phyloP scores from a whole-genome alignment of 2,329 filamentous ascomycete genomes.

The Chaetomiaceae sp. region DNA sequence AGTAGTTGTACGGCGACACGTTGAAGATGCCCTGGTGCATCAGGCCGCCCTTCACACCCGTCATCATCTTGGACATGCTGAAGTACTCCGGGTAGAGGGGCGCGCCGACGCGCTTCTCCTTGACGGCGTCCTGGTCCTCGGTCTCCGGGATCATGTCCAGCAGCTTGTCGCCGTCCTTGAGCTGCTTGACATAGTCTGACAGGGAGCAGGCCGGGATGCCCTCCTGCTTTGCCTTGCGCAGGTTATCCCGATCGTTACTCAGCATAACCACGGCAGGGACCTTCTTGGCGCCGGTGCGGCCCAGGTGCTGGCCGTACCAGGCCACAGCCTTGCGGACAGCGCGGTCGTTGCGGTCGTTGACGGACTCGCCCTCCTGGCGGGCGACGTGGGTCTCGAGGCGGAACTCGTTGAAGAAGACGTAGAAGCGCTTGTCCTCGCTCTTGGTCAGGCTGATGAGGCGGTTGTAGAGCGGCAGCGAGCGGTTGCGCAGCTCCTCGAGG shows the following conservation, averaged over 20 bases:
- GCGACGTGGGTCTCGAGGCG: slow-evolving; percentile 82
- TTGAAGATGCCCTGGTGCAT: slow-evolving; percentile 95
- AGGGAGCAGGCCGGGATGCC: slow-evolving; percentile 65
- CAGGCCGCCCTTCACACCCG: slow-evolving; percentile 80
- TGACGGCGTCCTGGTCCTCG: slow-evolving; percentile 60
- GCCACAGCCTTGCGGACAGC: slow-evolving; percentile 79
- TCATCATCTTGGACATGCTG: slow-evolving; percentile 88
- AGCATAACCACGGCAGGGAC: slow-evolving; percentile 84
- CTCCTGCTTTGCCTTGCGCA: slow-evolving; percentile 75
- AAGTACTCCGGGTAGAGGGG: slow-evolving; percentile 87
- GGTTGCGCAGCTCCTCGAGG: slow-evolving; percentile 89
- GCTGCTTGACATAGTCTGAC: slow-evolving; percentile 71
- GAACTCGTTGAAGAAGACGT: slow-evolving; percentile 99
- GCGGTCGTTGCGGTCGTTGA: slow-evolving; percentile 95
- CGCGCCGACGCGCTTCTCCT: slow-evolving; percentile 59
- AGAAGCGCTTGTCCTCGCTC: slow-evolving; percentile 95
- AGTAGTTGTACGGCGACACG: slow-evolving; percentile 95
- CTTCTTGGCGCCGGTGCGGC: slow-evolving; percentile 54
- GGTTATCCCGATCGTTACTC: slow-evolving; percentile 84
- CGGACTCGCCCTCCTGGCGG: slow-evolving; percentile 70
- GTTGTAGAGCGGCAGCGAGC: slow-evolving; percentile 91
- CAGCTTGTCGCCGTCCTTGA: slow-evolving; percentile 79
- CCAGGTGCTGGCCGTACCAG: slow-evolving; percentile 86
- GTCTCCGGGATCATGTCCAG: slow-evolving; percentile 90
- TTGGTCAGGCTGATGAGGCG: slow-evolving; percentile 84